Percentiles rank a stretch among this genome's conserved stretches.
Evolutionary conservation across 768 basidiomycete species (phyloP).

Genomic region (Termitomyces sp.): DNA sequence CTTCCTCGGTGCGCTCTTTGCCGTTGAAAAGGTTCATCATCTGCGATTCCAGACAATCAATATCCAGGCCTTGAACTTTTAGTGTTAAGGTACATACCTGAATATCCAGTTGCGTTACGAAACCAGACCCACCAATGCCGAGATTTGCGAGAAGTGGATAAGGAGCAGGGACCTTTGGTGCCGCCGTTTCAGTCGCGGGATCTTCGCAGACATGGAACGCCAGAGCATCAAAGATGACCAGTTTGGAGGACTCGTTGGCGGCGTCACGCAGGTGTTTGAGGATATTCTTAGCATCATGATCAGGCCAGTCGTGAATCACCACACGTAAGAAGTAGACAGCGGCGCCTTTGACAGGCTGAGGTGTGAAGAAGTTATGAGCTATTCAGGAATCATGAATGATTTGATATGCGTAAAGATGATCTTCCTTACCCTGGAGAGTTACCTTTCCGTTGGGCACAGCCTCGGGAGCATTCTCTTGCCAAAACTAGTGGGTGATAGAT

Average conservation of each 20-base stretch:
- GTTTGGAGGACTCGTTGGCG: conserved; percentile 18
- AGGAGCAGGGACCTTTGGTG: conserved; percentile 13
- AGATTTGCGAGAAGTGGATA: conserved; percentile 24
- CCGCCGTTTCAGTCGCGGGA: not conserved
- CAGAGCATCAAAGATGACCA: conserved; percentile 23
- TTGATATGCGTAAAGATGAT: not conserved
- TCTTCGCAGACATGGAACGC: conserved; percentile 16
- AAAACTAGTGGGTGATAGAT: conserved; percentile 19
- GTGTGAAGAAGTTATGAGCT: conserved; percentile 29
- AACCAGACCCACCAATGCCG: conserved; percentile 17
- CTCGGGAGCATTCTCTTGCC: conserved; percentile 20
- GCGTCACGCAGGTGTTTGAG: conserved; percentile 21
- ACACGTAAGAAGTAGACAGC: conserved; percentile 24
- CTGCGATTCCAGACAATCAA: conserved; percentile 8
- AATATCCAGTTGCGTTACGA: conserved; percentile 20
- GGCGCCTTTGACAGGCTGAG: conserved; percentile 24
- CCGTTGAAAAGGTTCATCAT: conserved; percentile 26
- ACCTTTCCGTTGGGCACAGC: conserved; percentile 22
- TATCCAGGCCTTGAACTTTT: not conserved
- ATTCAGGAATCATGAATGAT: not conserved
- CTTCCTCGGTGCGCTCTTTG: conserved; percentile 25
- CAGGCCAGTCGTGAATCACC: conserved; percentile 30
- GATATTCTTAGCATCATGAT: conserved; percentile 20
- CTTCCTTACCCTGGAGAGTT: conserved; percentile 21
- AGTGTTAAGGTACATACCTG: conserved; percentile 13